Percentiles rank a stretch among this genome's conserved stretches.
Conservation (phyloP, 345 rosid genomes). For the Sonneratia caseolaris region DNA sequence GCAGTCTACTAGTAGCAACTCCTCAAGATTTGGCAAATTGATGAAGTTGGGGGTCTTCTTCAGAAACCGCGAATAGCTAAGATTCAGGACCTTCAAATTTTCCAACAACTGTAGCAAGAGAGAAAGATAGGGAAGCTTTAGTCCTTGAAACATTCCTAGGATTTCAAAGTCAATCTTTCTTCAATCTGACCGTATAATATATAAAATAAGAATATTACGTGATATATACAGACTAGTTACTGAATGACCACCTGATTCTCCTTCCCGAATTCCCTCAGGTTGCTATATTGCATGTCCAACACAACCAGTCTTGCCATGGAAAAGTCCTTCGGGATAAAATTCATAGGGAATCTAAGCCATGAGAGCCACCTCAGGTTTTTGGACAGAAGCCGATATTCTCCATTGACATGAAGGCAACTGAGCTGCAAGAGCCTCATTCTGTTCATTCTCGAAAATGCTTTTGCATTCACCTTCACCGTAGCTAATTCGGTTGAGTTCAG, state of each 20-base stretch:
- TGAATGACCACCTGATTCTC: background rate
- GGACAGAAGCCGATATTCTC: background rate
- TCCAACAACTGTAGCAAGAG: background rate
- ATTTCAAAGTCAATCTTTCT: no score
- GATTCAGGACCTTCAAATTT: conserved; percentile 12
- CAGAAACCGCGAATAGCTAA: conserved; percentile 10
- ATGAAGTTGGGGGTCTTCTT: conserved; percentile 3
- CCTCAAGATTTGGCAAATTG: conserved; percentile 11
- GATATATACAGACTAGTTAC: no score
- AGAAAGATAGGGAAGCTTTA: background rate
- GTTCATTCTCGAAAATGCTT: background rate
- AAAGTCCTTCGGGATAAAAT: background rate
- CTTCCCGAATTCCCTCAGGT: background rate
- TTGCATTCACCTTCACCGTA: background rate
- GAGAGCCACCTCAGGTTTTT: background rate
- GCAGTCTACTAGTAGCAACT: conserved; percentile 9
- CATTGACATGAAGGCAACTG: background rate
- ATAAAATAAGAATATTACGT: no score
- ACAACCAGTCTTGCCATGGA: background rate
- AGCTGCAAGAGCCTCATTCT: background rate
- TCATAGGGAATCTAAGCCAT: background rate
- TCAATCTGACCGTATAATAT: no score
- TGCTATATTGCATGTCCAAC: background rate
- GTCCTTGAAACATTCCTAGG: no score
- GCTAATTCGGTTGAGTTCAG: no score